phyloP scores from a whole-genome alignment of 2,329 filamentous ascomycete genomes.

The Colletotrichum camelliae region DNA sequence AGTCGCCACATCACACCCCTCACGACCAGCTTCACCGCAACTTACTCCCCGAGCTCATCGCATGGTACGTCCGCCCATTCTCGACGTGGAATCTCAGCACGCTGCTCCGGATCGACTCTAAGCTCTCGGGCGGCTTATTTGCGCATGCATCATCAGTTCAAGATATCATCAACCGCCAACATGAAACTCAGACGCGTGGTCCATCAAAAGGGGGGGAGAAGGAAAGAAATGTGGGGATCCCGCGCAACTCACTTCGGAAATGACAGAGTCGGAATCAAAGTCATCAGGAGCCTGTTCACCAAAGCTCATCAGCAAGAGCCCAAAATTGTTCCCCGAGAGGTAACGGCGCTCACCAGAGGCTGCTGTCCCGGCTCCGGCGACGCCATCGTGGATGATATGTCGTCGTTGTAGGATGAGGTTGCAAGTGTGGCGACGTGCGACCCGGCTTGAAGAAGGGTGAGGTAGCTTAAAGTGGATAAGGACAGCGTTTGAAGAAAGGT shows the following conservation, averaged over 20 bases:
- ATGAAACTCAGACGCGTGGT: slow-evolving; percentile 2
- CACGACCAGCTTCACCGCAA: neutral
- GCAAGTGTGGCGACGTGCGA: neutral
- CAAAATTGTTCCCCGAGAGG: neutral
- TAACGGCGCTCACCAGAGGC: neutral
- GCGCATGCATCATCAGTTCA: neutral
- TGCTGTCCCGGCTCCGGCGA: neutral
- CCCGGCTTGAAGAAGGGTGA: neutral
- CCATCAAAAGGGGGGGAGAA: neutral
- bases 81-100: slow-evolving; percentile 15
- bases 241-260: neutral
- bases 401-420: neutral
- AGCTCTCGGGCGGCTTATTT: neutral
- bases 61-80: slow-evolving; percentile 23
- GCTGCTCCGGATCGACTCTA: slow-evolving; percentile 17
- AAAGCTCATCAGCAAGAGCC: neutral
- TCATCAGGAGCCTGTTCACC: neutral
- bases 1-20: accelerated
- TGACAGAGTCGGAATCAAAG: slow-evolving; percentile 14
- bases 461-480: neutral
- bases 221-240: neutral
- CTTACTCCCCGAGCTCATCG: slow-evolving; percentile 30
- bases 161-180: neutral
- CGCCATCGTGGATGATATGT: neutral
- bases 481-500: neutral